phyloP scores from a whole-genome alignment of 257 asterid species.

The Knoxia roxburghii region DNA sequence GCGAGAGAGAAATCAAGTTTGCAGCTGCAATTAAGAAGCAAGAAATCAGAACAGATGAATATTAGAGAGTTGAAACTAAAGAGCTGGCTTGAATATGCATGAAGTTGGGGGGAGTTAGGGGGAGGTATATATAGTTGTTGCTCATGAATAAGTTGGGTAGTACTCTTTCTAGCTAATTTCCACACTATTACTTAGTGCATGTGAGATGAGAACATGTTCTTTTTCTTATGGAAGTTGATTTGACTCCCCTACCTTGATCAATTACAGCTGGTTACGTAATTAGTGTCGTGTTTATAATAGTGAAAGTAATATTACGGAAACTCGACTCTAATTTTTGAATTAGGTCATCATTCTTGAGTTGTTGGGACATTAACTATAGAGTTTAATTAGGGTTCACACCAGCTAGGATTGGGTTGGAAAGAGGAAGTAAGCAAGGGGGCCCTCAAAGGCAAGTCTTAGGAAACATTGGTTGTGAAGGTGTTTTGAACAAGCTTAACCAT shows the following conservation, averaged over 20 bases:
- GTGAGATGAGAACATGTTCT: no score
- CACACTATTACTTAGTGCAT: no score
- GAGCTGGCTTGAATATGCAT: not conserved
- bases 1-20: no score
- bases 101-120: not conserved
- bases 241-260: no score
- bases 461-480: conserved; percentile 22
- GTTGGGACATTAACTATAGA: not conserved
- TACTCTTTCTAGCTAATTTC: no score
- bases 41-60: no score
- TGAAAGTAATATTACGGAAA: no score
- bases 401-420: conserved; percentile 1
- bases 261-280: no score
- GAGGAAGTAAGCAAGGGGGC: not conserved
- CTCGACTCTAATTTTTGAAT: no score
- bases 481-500: conserved; percentile 7
- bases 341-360: not conserved
- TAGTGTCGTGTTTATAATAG: no score
- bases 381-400: not conserved
- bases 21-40: no score
- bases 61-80: not conserved
- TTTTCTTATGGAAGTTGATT: no score
- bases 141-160: not conserved
- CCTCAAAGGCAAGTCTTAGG: conserved; percentile 11
- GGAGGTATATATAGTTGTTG: conserved; percentile 10